Conservation (phyloP, 345 rosid genomes). For the Geranium brycei region DNA sequence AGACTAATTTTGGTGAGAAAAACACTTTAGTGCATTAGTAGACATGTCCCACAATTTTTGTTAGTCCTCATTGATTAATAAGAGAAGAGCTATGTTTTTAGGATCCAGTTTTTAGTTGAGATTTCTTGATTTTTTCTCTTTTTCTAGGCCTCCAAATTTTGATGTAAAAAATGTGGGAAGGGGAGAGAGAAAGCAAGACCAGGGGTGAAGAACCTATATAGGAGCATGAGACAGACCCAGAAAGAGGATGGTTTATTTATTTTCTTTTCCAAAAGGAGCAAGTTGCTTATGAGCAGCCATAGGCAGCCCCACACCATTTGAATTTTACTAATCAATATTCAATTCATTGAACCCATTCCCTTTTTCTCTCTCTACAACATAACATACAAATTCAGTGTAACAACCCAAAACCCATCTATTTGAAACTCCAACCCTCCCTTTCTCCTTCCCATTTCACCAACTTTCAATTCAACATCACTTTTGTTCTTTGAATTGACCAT, state of each 20-base stretch:
- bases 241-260: not conserved
- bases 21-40: too few species aligned
- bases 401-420: not conserved
- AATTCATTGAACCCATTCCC: slow-evolving; percentile 20
- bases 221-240: slow-evolving; percentile 11
- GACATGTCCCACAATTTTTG: too few species aligned
- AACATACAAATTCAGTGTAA: too few species aligned
- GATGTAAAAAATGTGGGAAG: not conserved
- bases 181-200: slow-evolving; percentile 7
- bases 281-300: slow-evolving; percentile 5
- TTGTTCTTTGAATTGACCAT: not conserved
- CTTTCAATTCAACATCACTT: not conserved
- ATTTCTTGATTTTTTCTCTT: too few species aligned
- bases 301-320: slow-evolving; percentile 6
- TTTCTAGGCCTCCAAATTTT: too few species aligned
- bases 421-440: slow-evolving; percentile 2
- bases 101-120: too few species aligned
- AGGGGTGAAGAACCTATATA: slow-evolving; percentile 28
- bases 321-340: not conserved
- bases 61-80: too few species aligned
- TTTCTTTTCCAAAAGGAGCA: slow-evolving; percentile 16
- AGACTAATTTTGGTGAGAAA: too few species aligned
- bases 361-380: too few species aligned
- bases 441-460: not conserved
- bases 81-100: too few species aligned